phyloP scores from a whole-genome alignment of 1,139 yeast species.

The Arxiozyma slooffiae region DNA sequence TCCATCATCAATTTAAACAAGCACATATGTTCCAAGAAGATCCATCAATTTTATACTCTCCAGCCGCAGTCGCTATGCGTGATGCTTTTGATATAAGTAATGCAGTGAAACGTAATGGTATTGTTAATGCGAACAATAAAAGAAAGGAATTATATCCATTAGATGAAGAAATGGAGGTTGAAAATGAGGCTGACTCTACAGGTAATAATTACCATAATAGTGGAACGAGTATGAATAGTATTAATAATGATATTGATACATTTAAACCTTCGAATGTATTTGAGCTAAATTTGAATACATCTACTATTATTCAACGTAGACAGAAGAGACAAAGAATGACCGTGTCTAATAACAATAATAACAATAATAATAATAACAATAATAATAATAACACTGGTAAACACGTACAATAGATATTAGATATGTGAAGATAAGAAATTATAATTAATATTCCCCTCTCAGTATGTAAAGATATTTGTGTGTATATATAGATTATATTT shows the following conservation, averaged over 20 bases:
- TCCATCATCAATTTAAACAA: constrained; percentile 7
- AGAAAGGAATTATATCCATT: constrained; percentile 1
- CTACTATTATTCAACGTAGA: constrained; percentile 73
- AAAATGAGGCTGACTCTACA: constrained; percentile 2
- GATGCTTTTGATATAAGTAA: constrained; percentile 93
- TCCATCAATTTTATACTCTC: constrained; percentile 44
- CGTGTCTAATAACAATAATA: not conserved
- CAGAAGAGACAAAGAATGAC: constrained; percentile 31
- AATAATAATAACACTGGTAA: too few species aligned
- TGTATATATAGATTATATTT: not conserved
- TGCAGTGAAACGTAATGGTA: constrained; percentile 89
- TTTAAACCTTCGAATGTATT: constrained; percentile 33
- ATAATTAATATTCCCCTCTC: not conserved
- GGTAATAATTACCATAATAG: constrained; percentile 7
- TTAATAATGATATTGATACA: not conserved
- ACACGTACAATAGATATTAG: too few species aligned
- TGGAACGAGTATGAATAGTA: not conserved
- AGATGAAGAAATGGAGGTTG: not conserved
- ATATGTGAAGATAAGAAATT: not conserved
- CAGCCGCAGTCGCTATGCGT: constrained; percentile 84
- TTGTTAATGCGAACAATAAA: constrained; percentile 19
- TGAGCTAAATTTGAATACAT: constrained; percentile 66
- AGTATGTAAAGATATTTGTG: not conserved
- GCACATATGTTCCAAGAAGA: constrained; percentile 10
- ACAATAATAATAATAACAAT: too few species aligned